phyloP scores from a whole-genome alignment of 768 basidiomycete species.

The Phlegmacium glaucopus region DNA sequence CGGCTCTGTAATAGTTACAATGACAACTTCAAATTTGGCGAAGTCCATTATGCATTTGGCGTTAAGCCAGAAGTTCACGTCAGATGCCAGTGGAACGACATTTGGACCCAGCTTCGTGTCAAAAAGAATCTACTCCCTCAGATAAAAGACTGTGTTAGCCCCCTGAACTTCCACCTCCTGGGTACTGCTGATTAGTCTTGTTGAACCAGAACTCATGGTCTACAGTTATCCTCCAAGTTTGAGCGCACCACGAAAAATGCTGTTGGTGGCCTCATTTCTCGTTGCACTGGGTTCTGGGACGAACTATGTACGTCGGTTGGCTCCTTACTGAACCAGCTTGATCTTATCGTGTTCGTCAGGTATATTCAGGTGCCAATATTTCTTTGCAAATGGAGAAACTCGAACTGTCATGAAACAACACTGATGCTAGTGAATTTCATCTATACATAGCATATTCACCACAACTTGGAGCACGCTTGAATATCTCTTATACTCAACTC shows the following conservation, averaged over 20 bases:
- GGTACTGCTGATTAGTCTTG: too few relatives aligned
- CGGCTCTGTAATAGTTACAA: too few relatives aligned
- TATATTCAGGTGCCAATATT: constrained; percentile 37
- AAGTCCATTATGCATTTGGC: too few relatives aligned
- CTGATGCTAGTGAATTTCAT: too few relatives aligned
- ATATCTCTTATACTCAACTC: constrained; percentile 74
- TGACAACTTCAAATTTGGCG: too few relatives aligned
- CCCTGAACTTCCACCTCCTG: too few relatives aligned
- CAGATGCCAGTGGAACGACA: too few relatives aligned
- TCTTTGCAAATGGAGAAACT: not conserved
- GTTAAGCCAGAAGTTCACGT: too few relatives aligned
- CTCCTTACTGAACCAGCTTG: not conserved
- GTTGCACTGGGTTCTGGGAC: constrained; percentile 67
- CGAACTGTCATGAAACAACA: not conserved
- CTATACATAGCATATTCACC: constrained; percentile 69
- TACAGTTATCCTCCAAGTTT: constrained; percentile 3
- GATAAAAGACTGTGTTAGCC: too few relatives aligned
- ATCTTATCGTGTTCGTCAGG: constrained; percentile 21
- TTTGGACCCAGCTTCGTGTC: too few relatives aligned
- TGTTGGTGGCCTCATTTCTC: constrained; percentile 50
- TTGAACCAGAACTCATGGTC: too few relatives aligned
- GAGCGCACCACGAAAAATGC: constrained; percentile 40
- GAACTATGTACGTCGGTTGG: constrained; percentile 59
- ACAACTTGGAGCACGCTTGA: constrained; percentile 75
- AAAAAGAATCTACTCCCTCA: too few relatives aligned